These are phyloP conservation scores for Phytophthora constricta DNA, from an alignment of 352 stramenopile species.

Conservation along the genomic window DNA sequence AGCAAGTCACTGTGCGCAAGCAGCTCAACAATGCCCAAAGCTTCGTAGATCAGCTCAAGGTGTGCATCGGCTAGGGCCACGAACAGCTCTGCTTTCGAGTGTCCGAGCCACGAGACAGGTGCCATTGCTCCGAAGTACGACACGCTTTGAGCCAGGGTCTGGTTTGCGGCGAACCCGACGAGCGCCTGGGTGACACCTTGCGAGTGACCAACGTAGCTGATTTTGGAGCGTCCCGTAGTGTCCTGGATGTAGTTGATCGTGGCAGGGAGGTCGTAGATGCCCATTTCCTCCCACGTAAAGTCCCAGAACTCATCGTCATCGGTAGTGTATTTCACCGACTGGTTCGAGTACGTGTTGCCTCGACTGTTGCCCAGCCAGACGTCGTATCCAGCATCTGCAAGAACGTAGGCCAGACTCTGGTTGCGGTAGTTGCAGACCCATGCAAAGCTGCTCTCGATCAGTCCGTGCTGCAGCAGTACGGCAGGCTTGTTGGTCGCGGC, in stretches of 20 bases:
- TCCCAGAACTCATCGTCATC: slow-evolving; percentile 52
- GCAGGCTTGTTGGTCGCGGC: slow-evolving; percentile 44
- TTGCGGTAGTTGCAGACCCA: slow-evolving; percentile 59
- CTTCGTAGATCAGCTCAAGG: slow-evolving; percentile 43
- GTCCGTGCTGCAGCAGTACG: slow-evolving; percentile 54
- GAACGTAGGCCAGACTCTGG: slow-evolving; percentile 59
- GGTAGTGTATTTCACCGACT: slow-evolving; percentile 44
- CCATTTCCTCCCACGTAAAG: slow-evolving; percentile 63
- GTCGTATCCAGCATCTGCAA: slow-evolving; percentile 59
- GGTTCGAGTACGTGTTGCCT: slow-evolving; percentile 57
- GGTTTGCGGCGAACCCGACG: slow-evolving; percentile 54
- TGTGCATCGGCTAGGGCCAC: slow-evolving; percentile 34
- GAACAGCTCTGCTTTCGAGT: slow-evolving; percentile 44
- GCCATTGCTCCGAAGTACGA: slow-evolving; percentile 57
- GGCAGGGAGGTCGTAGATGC: slow-evolving; percentile 47
- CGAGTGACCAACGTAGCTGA: slow-evolving; percentile 65
- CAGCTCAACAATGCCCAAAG: slow-evolving; percentile 44
- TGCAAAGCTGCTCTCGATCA: slow-evolving; percentile 59
- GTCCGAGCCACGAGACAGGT: slow-evolving; percentile 45
- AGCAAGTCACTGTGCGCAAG: slow-evolving; percentile 42
- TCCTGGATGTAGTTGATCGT: slow-evolving; percentile 51
- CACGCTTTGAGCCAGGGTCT: slow-evolving; percentile 53
- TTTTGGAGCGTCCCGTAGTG: slow-evolving; percentile 31
- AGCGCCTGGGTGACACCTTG: slow-evolving; percentile 59
- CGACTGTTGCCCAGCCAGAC: slow-evolving; percentile 70